Conservation (phyloP, 2,329 filamentous ascomycete species). For the Apiospora phragmitis region DNA sequence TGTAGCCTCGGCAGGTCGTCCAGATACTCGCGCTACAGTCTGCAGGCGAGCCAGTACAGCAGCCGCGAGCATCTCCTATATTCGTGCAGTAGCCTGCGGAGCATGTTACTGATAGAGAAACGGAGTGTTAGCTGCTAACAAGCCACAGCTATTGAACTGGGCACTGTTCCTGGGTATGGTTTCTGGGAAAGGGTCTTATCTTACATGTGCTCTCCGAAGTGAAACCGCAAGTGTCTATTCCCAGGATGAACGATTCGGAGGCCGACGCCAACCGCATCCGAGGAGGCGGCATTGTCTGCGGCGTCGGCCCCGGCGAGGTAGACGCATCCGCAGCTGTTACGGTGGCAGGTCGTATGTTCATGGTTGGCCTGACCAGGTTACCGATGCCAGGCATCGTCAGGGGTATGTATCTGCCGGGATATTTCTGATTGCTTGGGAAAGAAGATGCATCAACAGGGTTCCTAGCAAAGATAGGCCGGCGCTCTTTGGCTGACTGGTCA, state of each 20-base stretch:
- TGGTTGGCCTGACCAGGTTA: neutral
- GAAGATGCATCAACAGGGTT: neutral
- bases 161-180: too few species aligned
- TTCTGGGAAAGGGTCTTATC: neutral
- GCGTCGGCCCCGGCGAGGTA: constrained; percentile 13
- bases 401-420: neutral
- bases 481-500: neutral
- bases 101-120: constrained; percentile 26
- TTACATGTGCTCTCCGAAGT: constrained; percentile 26
- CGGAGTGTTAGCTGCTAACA: neutral
- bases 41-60: constrained; percentile 22
- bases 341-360: neutral
- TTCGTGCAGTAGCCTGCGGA: constrained; percentile 27
- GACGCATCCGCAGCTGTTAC: neutral
- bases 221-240: constrained; percentile 30
- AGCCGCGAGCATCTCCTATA: constrained; percentile 28
- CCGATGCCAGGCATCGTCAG: constrained; percentile 5
- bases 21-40: constrained; percentile 29
- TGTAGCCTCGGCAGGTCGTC: constrained; percentile 28
- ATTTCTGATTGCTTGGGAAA: neutral
- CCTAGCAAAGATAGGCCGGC: neutral
- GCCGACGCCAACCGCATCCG: constrained; percentile 20
- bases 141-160: neutral
- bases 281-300: constrained; percentile 16
- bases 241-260: constrained; percentile 21